Evolutionary conservation across 352 stramenopile genomes (phyloP).

Genomic region (Pythium dissimile): DNA sequence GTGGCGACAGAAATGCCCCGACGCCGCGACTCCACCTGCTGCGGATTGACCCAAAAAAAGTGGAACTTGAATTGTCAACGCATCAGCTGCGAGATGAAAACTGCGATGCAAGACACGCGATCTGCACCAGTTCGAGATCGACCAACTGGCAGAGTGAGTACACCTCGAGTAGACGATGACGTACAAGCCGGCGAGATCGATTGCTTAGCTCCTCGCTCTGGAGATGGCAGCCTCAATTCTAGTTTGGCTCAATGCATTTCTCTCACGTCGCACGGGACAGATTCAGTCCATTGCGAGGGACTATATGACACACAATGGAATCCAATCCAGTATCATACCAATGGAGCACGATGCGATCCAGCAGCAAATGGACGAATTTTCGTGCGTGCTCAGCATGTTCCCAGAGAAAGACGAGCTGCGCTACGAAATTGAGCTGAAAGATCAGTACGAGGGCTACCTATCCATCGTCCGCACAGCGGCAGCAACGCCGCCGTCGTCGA

Average conservation of each 20-base stretch:
- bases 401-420: conserved; percentile 35
- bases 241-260: too few relatives aligned
- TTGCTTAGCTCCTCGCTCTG: too few relatives aligned
- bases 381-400: conserved; percentile 81
- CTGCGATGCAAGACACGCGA: too few relatives aligned
- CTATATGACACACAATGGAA: neutral
- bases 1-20: neutral
- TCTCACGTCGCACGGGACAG: conserved; percentile 10
- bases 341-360: conserved; percentile 9
- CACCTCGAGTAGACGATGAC: too few relatives aligned
- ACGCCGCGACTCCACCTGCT: neutral
- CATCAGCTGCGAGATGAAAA: too few relatives aligned
- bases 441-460: conserved; percentile 23
- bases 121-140: too few relatives aligned
- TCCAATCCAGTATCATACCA: neutral
- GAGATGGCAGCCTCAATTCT: too few relatives aligned
- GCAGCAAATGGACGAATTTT: conserved; percentile 67
- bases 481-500: conserved; percentile 2
- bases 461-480: neutral
- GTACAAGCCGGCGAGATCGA: too few relatives aligned
- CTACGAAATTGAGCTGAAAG: conserved; percentile 29
- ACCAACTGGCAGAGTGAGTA: too few relatives aligned
- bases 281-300: neutral
- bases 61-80: neutral
- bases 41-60: neutral